These are phyloP conservation scores for Pichia sp. DNA, from an alignment of 1,139 yeast genomes.

Conservation along the genomic window DNA sequence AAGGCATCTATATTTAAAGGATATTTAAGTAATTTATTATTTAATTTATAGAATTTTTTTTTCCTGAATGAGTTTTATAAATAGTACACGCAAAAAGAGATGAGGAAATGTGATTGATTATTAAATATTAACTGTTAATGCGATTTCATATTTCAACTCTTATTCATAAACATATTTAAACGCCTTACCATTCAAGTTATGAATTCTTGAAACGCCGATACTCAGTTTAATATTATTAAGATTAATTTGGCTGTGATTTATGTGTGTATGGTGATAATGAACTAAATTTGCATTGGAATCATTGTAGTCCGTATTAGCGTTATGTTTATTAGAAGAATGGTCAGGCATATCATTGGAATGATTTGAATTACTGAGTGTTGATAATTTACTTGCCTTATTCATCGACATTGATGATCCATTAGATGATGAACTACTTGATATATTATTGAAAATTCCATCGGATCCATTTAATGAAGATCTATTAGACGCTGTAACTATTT, in stretches of 20 bases:
- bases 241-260: not conserved
- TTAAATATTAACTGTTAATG: not conserved
- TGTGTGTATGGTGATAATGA: not conserved
- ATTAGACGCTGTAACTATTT: not conserved
- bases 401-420: not conserved
- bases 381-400: not conserved
- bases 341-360: not conserved
- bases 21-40: too few relatives aligned
- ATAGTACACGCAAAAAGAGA: too few relatives aligned
- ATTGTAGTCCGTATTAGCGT: too few relatives aligned
- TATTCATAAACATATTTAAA: conserved; percentile 13
- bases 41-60: too few relatives aligned
- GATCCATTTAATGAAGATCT: not conserved
- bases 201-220: conserved; percentile 38
- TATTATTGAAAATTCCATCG: not conserved
- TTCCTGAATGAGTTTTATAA: too few relatives aligned
- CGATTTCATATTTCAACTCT: not conserved
- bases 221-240: conserved; percentile 34
- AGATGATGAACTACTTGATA: not conserved
- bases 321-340: not conserved
- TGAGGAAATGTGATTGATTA: not conserved
- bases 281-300: not conserved
- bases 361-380: too few relatives aligned
- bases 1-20: conserved; percentile 76
- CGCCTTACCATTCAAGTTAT: conserved; percentile 37